A percentile compares a stretch with the other conserved stretches of the same genome.
Conservation (phyloP, 495 filamentous ascomycete genomes). For the Aspergillus incahuasiensis region DNA sequence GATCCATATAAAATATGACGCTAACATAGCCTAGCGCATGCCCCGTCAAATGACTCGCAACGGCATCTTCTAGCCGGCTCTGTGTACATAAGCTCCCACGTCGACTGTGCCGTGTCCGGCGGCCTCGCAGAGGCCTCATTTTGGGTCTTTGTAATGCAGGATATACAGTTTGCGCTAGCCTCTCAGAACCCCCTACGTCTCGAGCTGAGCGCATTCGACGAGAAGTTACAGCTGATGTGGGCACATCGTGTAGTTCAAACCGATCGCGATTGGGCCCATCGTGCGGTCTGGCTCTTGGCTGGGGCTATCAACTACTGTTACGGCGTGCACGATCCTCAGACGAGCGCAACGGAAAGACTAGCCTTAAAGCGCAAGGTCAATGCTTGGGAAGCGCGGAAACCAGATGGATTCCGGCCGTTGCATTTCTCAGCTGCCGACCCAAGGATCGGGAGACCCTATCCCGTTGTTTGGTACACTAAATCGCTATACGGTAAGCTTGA, state of each 20-base stretch:
- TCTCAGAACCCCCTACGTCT: conserved; percentile 37
- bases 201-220: conserved; percentile 33
- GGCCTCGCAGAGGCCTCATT: conserved; percentile 39
- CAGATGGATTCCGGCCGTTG: conserved; percentile 33
- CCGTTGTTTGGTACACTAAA: conserved; percentile 36
- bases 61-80: conserved; percentile 41
- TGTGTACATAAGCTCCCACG: conserved; percentile 41
- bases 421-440: conserved; percentile 31
- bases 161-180: conserved; percentile 39
- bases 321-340: conserved; percentile 20
- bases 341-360: conserved; percentile 17
- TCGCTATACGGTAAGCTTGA: conserved; percentile 32
- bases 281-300: conserved; percentile 37
- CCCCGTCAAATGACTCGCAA: conserved; percentile 35
- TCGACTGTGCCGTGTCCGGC: conserved; percentile 35
- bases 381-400: conserved; percentile 28
- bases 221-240: conserved; percentile 33
- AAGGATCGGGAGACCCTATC: conserved; percentile 32
- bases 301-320: conserved; percentile 40
- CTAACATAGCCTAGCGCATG: conserved; percentile 23
- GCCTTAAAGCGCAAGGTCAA: conserved; percentile 27
- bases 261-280: conserved; percentile 39
- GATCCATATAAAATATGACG: background rate
- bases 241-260: conserved; percentile 21
- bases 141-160: conserved; percentile 43